Evolutionary conservation across 2,329 filamentous ascomycete genomes (phyloP).

Genomic region (Lecanicillium sp.): DNA sequence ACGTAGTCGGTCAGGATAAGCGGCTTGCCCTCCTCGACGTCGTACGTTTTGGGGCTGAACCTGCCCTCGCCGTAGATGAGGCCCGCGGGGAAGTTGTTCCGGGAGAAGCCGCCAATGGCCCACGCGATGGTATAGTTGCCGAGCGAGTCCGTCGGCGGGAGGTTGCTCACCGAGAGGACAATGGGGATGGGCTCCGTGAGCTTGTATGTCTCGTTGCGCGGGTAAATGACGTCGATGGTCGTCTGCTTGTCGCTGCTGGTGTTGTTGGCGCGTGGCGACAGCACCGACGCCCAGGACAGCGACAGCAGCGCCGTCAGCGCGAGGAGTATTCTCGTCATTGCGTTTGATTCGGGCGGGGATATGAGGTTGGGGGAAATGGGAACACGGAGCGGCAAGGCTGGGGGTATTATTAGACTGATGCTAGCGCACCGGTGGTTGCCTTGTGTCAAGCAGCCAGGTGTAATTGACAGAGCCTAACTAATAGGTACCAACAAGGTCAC

Average conservation of each 20-base stretch:
- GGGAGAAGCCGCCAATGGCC: neutral
- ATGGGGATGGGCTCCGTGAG: neutral
- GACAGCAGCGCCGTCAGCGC: neutral
- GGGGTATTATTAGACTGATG: no score
- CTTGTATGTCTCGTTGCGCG: constrained; percentile 2
- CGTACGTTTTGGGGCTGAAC: neutral
- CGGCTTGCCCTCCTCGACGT: neutral
- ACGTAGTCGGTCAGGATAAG: neutral
- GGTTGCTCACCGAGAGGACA: neutral
- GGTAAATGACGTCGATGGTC: neutral
- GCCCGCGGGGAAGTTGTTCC: neutral
- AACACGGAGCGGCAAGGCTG: no score
- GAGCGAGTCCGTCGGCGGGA: neutral
- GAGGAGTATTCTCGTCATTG: neutral
- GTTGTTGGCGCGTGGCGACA: neutral
- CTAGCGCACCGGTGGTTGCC: no score
- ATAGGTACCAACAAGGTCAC: no score
- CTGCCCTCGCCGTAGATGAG: neutral
- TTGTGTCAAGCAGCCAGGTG: no score
- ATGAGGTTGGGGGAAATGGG: no score
- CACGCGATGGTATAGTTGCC: neutral
- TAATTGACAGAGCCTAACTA: no score
- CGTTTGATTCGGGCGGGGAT: no score
- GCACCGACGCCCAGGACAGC: neutral
- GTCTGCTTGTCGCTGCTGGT: neutral